Base-by-base conservation (phyloP, 1,284 basidiomycete species). In the Malassezia arunalokei region DNA sequence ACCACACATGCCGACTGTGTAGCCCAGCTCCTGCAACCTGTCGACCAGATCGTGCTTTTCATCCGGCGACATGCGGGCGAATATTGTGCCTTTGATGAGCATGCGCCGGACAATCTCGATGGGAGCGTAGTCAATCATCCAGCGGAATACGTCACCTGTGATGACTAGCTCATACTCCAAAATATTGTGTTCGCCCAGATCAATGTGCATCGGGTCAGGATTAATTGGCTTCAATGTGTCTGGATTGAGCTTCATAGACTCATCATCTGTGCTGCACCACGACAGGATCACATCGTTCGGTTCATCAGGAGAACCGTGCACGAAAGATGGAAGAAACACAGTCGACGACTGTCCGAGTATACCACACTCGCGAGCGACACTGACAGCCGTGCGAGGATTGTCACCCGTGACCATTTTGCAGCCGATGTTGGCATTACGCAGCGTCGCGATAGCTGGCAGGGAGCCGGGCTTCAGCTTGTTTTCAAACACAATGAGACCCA, bases 11-110 rank as follows among this genome's bases (percentile, higher is more conserved):
- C 94, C 80, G 9, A 96, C 92, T 0, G 87, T 94, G 73, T 96
- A 98, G 7, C 91, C 92, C 8, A 98, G 79, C 4, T 80, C 78
- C 71, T 98, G 94, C 20, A 99, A 78, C 3, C 91, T 82, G 73
- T 96, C 92, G 38, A 99, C 87, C 15, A 98, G 82, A 73, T 99
- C 94, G 66, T 96, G 94, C 77, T 99, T 99, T 77, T 98, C 94
- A 74, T 98, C 94, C 0, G 94, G 94, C 14, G 92, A 98, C 94
- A 99, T 98, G 27, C 94, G 82, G 8, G 94, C 91, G 73, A 92
- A 99, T 47, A 98, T 85, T 68, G 94, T 87, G 3, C 91, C 83
- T 75, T 95, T 94, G 56, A 96, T 87, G n/a, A 99, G 82, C 89
- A 98, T 71, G 20, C 68, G 43, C 8, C 67, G 56, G 33, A 71